Conservation (phyloP, 2,329 filamentous ascomycete genomes). For the Fusarium sp. region DNA sequence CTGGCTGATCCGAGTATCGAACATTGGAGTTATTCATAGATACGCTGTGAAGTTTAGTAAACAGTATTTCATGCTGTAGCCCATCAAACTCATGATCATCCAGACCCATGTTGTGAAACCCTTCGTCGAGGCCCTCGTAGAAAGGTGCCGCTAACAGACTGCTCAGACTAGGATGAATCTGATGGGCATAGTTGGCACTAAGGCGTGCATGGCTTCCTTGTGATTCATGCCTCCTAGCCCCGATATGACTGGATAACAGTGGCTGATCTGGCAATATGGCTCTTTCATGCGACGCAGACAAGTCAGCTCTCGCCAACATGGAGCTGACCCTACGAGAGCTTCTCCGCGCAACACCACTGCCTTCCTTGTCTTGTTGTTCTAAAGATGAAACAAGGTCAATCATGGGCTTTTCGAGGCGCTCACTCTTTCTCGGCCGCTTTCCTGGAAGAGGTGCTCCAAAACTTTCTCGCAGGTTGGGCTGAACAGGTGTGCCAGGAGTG, state of each 20-base stretch:
- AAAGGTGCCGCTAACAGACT: conserved; percentile 75
- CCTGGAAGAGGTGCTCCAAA: conserved; percentile 69
- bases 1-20: conserved; percentile 65
- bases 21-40: conserved; percentile 69
- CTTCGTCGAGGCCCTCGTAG: conserved; percentile 76
- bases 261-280: conserved; percentile 78
- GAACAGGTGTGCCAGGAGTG: conserved; percentile 80
- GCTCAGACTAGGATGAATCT: conserved; percentile 61
- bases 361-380: conserved; percentile 71
- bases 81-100: conserved; percentile 78
- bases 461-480: conserved; percentile 77
- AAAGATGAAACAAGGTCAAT: conserved; percentile 76
- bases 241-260: conserved; percentile 52
- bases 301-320: conserved; percentile 84
- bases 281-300: conserved; percentile 85
- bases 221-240: conserved; percentile 75
- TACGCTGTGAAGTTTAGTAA: conserved; percentile 76
- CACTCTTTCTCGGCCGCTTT: conserved; percentile 63
- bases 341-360: conserved; percentile 61
- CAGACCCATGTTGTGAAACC: conserved; percentile 76
- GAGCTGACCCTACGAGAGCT: conserved; percentile 88
- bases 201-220: conserved; percentile 59
- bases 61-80: conserved; percentile 75
- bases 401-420: conserved; percentile 60
- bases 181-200: conserved; percentile 55